Evolutionary conservation across 2,329 filamentous ascomycete species (phyloP).

Genomic region (Nemania sp.): DNA sequence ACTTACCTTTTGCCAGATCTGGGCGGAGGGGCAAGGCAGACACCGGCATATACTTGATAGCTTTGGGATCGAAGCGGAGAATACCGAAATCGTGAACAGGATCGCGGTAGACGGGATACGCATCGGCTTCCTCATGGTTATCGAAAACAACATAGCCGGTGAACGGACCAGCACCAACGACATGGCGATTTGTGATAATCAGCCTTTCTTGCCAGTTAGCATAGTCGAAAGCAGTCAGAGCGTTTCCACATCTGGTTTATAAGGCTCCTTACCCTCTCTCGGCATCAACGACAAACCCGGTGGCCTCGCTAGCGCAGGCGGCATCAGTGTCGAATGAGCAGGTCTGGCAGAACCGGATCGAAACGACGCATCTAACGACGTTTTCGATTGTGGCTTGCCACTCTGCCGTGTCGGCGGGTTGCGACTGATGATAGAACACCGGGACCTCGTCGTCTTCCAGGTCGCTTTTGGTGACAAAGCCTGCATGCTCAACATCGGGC

Average conservation of each 20-base stretch:
- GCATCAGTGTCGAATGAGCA: slow-evolving; percentile 98
- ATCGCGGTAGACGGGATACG: slow-evolving; percentile 94
- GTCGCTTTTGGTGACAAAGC: slow-evolving; percentile 43
- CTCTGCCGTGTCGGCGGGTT: slow-evolving; percentile 67
- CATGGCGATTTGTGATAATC: slow-evolving; percentile 87
- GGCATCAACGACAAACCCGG: slow-evolving; percentile 95
- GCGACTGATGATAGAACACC: slow-evolving; percentile 44
- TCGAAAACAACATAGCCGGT: slow-evolving; percentile 99
- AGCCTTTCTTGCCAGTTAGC: slow-evolving; percentile 20
- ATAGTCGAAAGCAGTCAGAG: not conserved
- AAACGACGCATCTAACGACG: slow-evolving; percentile 93
- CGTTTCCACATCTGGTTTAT: not conserved
- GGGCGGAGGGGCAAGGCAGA: slow-evolving; percentile 79
- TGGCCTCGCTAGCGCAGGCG: slow-evolving; percentile 91
- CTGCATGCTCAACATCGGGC: slow-evolving; percentile 43
- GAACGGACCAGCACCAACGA: slow-evolving; percentile 93
- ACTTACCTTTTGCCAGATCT: slow-evolving; percentile 71
- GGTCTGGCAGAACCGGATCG: slow-evolving; percentile 98
- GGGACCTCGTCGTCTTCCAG: slow-evolving; percentile 48
- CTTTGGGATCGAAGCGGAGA: slow-evolving; percentile 90
- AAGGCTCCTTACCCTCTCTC: slow-evolving; percentile 59
- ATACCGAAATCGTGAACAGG: slow-evolving; percentile 99
- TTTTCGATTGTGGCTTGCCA: slow-evolving; percentile 96
- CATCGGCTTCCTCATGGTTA: slow-evolving; percentile 96
- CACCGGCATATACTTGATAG: slow-evolving; percentile 96